phyloP scores from a whole-genome alignment of 2,329 filamentous ascomycete genomes.

The Setomelanomma holmii region DNA sequence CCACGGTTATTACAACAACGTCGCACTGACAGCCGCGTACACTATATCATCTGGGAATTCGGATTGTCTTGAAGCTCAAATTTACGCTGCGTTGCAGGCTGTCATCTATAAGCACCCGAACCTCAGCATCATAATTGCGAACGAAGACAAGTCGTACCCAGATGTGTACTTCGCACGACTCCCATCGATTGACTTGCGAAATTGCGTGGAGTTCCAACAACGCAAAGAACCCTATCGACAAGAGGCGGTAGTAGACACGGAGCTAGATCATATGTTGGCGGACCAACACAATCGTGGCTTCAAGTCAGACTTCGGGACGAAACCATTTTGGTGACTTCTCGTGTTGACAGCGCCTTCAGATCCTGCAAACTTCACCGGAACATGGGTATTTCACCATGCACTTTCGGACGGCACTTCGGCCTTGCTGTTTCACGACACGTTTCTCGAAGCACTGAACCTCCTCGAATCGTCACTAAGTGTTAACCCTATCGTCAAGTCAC shows the following conservation, averaged over 20 bases:
- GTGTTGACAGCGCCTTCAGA: conserved; percentile 25
- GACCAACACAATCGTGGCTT: conserved; percentile 53
- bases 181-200: conserved; percentile 51
- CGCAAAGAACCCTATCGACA: conserved; percentile 20
- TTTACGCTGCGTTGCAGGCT: conserved; percentile 46
- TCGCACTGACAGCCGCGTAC: conserved; percentile 49
- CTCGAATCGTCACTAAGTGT: not conserved
- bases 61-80: conserved; percentile 30
- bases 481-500: conserved; percentile 19
- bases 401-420: conserved; percentile 57
- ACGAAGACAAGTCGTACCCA: conserved; percentile 47
- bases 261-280: conserved; percentile 52
- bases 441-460: conserved; percentile 47
- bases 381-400: conserved; percentile 58
- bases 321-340: conserved; percentile 56
- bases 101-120: conserved; percentile 52
- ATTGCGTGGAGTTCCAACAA: conserved; percentile 44
- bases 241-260: conserved; percentile 42
- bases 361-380: conserved; percentile 48
- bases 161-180: conserved; percentile 55
- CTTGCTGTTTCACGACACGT: conserved; percentile 54
- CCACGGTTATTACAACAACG: conserved; percentile 54
- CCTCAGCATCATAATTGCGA: conserved; percentile 53
- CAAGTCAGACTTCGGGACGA: conserved; percentile 30
- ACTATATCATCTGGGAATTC: not conserved